Percentiles rank a stretch among this genome's conserved stretches.
phyloP scores from a whole-genome alignment of 176 grass and related monocot genomes.

The Urochloa ruziziensis region DNA sequence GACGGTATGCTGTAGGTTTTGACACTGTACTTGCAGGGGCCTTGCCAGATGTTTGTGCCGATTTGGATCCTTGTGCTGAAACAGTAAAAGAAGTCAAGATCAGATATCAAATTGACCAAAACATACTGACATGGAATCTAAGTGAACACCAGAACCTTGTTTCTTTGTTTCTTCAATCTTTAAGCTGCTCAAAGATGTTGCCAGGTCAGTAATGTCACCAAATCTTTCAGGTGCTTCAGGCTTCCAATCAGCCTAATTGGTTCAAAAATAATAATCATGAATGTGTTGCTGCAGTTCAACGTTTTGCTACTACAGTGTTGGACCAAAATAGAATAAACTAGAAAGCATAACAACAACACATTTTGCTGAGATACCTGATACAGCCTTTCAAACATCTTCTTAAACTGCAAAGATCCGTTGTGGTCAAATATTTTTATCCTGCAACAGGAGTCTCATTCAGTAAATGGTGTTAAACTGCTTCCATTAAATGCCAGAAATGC shows the following conservation, averaged over 20 bases:
- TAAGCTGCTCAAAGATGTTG: slow-evolving; percentile 58
- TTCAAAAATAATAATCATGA: slow-evolving; percentile 22
- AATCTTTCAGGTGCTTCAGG: slow-evolving; percentile 86
- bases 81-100: slow-evolving; percentile 29
- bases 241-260: slow-evolving; percentile 78
- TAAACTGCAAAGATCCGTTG: slow-evolving; percentile 78
- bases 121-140: slow-evolving; percentile 23
- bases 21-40: slow-evolving; percentile 32
- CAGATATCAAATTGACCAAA: slow-evolving; percentile 24
- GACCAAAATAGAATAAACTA: background rate
- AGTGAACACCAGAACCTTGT: slow-evolving; percentile 53
- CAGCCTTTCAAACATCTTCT: slow-evolving; percentile 87
- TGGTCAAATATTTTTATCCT: slow-evolving; percentile 94
- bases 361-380: slow-evolving; percentile 62
- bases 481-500: slow-evolving; percentile 7
- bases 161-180: slow-evolving; percentile 88
- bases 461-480: slow-evolving; percentile 18
- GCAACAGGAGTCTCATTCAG: slow-evolving; percentile 25
- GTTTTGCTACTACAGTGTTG: background rate
- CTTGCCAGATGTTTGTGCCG: slow-evolving; percentile 63
- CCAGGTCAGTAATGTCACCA: slow-evolving; percentile 71
- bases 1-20: slow-evolving; percentile 82
- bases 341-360: background rate
- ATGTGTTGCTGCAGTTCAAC: background rate
- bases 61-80: slow-evolving; percentile 74